Evolutionary conservation across 257 asterid species (phyloP).

Genomic region (Lycium ferocissimum): DNA sequence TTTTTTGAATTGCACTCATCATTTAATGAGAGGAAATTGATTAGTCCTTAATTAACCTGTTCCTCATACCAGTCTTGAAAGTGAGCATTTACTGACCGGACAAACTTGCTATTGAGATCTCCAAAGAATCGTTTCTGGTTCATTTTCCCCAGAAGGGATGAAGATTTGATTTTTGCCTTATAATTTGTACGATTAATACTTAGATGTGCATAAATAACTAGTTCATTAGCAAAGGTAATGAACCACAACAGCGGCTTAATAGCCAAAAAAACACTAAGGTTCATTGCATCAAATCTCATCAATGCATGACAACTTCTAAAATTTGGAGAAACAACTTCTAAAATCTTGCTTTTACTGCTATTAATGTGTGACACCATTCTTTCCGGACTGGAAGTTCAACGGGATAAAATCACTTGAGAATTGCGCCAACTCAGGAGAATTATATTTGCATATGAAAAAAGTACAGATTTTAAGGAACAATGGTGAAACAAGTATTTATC

Average conservation of each 20-base stretch:
- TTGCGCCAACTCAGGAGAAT: neutral
- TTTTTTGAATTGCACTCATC: neutral
- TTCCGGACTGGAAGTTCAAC: neutral
- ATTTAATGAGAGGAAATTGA: no score
- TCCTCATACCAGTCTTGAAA: no score
- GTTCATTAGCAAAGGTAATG: neutral
- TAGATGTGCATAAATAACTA: neutral
- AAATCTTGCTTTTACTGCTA: neutral
- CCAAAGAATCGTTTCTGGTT: neutral
- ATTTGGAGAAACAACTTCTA: neutral
- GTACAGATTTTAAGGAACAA: neutral
- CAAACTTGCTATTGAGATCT: neutral
- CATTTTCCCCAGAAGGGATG: neutral
- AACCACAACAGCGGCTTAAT: neutral
- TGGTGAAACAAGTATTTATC: neutral
- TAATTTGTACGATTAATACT: no score
- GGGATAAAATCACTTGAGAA: neutral
- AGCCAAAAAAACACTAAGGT: neutral
- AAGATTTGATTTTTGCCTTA: neutral
- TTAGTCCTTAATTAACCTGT: no score
- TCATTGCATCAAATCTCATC: neutral
- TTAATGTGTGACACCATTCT: neutral
- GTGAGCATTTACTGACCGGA: neutral
- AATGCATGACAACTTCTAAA: neutral
- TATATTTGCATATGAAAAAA: neutral